Evolutionary conservation across 2,329 filamentous ascomycete species (phyloP), one percentile per base, ranked within the genome.

Genomic region (Diaporthe helianthi): DNA sequence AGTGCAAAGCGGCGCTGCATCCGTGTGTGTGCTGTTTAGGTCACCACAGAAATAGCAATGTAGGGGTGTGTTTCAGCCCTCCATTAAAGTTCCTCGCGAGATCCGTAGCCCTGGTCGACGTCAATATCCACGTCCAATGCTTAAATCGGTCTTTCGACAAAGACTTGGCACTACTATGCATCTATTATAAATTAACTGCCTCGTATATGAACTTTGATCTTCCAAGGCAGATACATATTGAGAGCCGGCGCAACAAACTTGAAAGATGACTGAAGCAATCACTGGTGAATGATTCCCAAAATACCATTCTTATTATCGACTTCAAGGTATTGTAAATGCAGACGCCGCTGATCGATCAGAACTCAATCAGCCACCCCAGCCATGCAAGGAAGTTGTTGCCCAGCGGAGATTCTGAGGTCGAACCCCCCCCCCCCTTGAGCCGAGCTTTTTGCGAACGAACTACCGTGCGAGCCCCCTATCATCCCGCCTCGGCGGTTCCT

Each of bases 401-500:
- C 6, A 19, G 10, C 26, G 26, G 58, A 47, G 58, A 47, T 46
- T 19, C 58, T 46, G 12, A 13, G 24, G 41, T n/a, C 26, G 38
- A 29, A 19, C 26, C 24, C 9, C 41, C 33, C 6, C 26, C 24
- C 9, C 41, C 33, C 6, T 26, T 47, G 58, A 17, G 19, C 58
- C 41, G 41, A 61, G 58, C 58, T 33, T 44, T 33, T 44, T 17
- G 24, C 26, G 58, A 10, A 61, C 58, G 58, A 41, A 61, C 26
- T 41, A 26, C 41, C 19, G 41, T 47, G 41, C 26, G 26, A 17
- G 15, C 33, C 58, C 58, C 26, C 41, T 26, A 47, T 33, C 41
- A 9, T 19, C 10, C 6, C 44, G 41, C 19, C 12, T 61, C 58
- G 26, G 58, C 4, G 41, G 1, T 19, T 47, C 58, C 41, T 61